Evolutionary conservation across 1,284 basidiomycete genomes (phyloP).

Genomic region (Malassezia slooffiae): DNA sequence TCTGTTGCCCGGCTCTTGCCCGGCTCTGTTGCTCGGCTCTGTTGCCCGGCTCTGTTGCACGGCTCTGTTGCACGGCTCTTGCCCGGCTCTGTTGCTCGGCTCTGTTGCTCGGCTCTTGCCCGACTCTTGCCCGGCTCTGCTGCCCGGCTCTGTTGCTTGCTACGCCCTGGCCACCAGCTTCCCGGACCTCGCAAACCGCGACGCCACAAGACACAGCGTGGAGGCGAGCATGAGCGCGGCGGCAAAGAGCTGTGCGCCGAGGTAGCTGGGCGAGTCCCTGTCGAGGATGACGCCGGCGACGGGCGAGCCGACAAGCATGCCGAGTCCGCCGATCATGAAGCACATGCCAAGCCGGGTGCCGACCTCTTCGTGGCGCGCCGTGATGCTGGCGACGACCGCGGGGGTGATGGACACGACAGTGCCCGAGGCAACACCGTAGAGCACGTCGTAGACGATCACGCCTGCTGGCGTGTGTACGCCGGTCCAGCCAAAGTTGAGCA

Average conservation of each 20-base stretch:
- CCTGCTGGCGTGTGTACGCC: not conserved
- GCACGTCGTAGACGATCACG: slow-evolving; percentile 20
- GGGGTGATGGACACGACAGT: slow-evolving; percentile 25
- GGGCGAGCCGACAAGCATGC: slow-evolving; percentile 20
- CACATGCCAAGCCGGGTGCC: slow-evolving; percentile 2
- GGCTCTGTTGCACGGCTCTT: too few relatives aligned
- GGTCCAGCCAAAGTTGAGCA: slow-evolving; percentile 23
- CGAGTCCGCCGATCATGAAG: slow-evolving; percentile 4
- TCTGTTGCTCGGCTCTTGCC: too few relatives aligned
- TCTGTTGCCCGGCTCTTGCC: too few relatives aligned
- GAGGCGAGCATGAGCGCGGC: too few relatives aligned
- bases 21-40: too few relatives aligned
- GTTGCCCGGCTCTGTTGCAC: too few relatives aligned
- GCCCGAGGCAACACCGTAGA: slow-evolving; percentile 31
- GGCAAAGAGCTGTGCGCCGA: slow-evolving; percentile 13
- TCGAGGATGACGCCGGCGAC: slow-evolving; percentile 19
- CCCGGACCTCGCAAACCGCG: too few relatives aligned
- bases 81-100: too few relatives aligned
- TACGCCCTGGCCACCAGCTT: too few relatives aligned
- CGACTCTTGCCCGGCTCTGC: too few relatives aligned
- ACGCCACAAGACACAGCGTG: too few relatives aligned
- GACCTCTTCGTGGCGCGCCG: slow-evolving; percentile 3
- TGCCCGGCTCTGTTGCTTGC: too few relatives aligned
- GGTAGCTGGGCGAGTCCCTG: slow-evolving; percentile 1
- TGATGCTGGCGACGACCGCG: slow-evolving; percentile 4